phyloP scores from a whole-genome alignment of 1,284 basidiomycete species.

The Cystobasidium pallidum region DNA sequence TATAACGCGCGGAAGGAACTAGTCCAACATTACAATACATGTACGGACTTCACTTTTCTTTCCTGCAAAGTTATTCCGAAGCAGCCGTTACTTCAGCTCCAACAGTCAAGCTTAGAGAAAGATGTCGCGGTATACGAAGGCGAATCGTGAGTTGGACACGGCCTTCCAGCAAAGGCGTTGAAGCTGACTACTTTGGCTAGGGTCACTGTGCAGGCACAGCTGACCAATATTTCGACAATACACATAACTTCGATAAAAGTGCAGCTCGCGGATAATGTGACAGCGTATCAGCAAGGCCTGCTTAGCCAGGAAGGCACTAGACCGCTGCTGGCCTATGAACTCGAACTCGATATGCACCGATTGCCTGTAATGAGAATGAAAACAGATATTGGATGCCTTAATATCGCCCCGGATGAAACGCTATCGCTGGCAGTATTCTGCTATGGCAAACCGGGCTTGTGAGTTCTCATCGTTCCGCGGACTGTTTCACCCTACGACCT shows the following conservation, averaged over 20 bases:
- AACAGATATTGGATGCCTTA: background rate
- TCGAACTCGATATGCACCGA: conserved; percentile 79
- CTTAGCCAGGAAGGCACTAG: conserved; percentile 73
- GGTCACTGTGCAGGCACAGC: conserved; percentile 75
- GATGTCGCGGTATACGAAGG: conserved; percentile 91
- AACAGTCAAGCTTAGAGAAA: conserved; percentile 82
- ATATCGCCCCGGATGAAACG: conserved; percentile 5
- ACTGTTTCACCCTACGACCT: too few relatives aligned
- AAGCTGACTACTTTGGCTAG: conserved; percentile 58
- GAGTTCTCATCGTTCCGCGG: conserved; percentile 53
- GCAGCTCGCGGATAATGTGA: conserved; percentile 85
- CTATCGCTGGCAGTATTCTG: conserved; percentile 71
- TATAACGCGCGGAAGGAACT: background rate
- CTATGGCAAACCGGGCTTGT: conserved; percentile 89
- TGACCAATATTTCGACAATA: conserved; percentile 82
- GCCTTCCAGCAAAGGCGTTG: conserved; percentile 44
- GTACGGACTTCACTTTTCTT: conserved; percentile 60
- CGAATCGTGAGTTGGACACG: conserved; percentile 70
- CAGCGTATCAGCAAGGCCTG: conserved; percentile 71
- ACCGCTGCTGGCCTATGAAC: conserved; percentile 85
- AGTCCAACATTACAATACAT: conserved; percentile 26
- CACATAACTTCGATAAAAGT: conserved; percentile 83
- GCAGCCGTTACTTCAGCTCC: conserved; percentile 81
- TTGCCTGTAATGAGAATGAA: conserved; percentile 62
- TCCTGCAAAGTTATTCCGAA: conserved; percentile 79